These are phyloP conservation scores for Zygotorulaspora danielsina DNA, from an alignment of 805 yeast species.

Conservation along the genomic window DNA sequence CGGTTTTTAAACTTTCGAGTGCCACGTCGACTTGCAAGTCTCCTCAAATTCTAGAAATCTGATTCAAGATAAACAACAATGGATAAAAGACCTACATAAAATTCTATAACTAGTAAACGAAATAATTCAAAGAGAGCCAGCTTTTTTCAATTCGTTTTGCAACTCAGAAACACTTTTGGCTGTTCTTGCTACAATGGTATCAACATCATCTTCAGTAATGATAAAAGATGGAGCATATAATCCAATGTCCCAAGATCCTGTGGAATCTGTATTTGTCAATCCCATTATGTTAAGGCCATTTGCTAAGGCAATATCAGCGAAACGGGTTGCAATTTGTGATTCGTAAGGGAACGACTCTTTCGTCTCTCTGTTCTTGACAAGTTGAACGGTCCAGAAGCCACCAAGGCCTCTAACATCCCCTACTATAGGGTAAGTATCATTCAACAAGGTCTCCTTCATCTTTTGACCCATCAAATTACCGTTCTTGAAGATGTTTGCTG, in stretches of 20 bases:
- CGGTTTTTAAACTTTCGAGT: no score
- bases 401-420: constrained; percentile 64
- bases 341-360: constrained; percentile 44
- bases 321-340: constrained; percentile 36
- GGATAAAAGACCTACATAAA: no score
- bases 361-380: constrained; percentile 49
- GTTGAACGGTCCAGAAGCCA: constrained; percentile 54
- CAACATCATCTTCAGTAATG: constrained; percentile 40
- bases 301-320: constrained; percentile 36
- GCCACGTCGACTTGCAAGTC: no score
- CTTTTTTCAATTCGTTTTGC: neutral
- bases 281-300: constrained; percentile 50
- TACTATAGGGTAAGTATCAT: constrained; percentile 37
- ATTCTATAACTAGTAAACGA: no score
- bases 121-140: no score
- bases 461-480: constrained; percentile 42
- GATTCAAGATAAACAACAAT: no score
- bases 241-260: constrained; percentile 38
- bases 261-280: constrained; percentile 40
- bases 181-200: neutral
- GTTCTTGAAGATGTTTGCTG: constrained; percentile 41
- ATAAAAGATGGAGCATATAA: constrained; percentile 46
- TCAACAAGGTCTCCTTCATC: constrained; percentile 34
- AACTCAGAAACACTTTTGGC: neutral
- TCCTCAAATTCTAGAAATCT: no score